A percentile compares a stretch with the other conserved stretches of the same genome.
Conservation (phyloP, 441 rosid species). For the Aleurites moluccanus region DNA sequence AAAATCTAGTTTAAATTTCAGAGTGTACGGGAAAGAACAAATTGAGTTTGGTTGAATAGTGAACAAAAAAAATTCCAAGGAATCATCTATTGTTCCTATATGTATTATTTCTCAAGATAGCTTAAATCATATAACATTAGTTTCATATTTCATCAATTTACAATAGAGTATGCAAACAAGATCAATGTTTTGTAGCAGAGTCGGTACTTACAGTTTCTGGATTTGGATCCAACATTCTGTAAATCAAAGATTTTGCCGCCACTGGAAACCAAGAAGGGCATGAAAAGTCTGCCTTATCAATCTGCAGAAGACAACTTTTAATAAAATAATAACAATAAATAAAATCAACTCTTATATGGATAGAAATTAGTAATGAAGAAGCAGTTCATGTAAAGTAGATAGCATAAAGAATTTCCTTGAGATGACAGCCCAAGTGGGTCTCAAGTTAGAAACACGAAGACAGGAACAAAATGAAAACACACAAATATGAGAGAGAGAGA, state of each 20-base stretch:
- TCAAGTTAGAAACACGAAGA: slow-evolving; percentile 2
- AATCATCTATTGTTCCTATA: not conserved
- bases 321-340: not conserved
- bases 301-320: slow-evolving; percentile 43
- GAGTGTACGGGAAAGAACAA: not conserved
- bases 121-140: not conserved
- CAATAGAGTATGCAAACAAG: not conserved
- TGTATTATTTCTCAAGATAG: not conserved
- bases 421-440: not conserved
- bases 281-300: slow-evolving; percentile 82
- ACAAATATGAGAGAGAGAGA: not conserved
- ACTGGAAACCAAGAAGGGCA: slow-evolving; percentile 92
- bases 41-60: not conserved
- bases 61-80: not conserved
- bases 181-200: not conserved
- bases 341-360: slow-evolving; percentile 4
- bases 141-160: not conserved
- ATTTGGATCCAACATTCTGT: slow-evolving; percentile 84
- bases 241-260: slow-evolving; percentile 81
- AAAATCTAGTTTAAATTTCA: not conserved
- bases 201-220: slow-evolving; percentile 72
- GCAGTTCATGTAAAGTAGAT: not conserved
- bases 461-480: not conserved
- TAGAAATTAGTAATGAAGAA: not conserved
- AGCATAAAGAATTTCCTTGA: slow-evolving; percentile 6